Base-by-base conservation (phyloP, 2,329 filamentous ascomycete species). In the Monosporascus sp. region DNA sequence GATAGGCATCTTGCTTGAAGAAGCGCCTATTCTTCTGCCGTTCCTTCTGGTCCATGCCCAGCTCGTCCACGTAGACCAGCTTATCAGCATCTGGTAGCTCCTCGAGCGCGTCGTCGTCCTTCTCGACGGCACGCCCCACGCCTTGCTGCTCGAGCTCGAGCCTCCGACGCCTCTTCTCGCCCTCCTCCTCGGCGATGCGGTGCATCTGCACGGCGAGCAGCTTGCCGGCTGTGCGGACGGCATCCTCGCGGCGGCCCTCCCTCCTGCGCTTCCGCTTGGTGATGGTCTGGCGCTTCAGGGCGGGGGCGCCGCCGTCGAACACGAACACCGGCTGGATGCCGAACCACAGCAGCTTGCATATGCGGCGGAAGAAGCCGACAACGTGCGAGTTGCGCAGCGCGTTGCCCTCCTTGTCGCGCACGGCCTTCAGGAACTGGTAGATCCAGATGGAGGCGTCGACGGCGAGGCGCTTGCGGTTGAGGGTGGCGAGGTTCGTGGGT, bases 381-480 rank as follows among this genome's bases (percentile, higher is more conserved):
- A 99, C 84, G 66, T 99, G 94, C 31, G 90, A 93, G 74, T 97
- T 99, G 58, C 92, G 90, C 50, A 99, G 79, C 1, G 94, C 94
- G 67, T 99, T 96, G 51, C 94, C 94, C 72, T 99, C 94, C 66
- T 97, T 97, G 73, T 99, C 94, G 63, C 94, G 92, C 11, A 99
- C 94, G 9, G 95, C 94, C 75, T 99, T 99, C 63, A 99, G 84
- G 66, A 99, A 99, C 68, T 99, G 94, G 78, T 99, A 99, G 63
- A 99, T 97, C 94, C 94, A 99, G 68, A 99, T 99, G 14, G 92
- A 97, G 54, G 95, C 94, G 73, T 99, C 94, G 60, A 99, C 90
- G 47, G 94, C 95, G 48, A 99, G 87, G 17, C 94, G 90, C 74
- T 96, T 97, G 62, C 89, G 90, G 70, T 97, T 97, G 55, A 99